These are phyloP conservation scores for Trichomonas tenax DNA, from an alignment of 208 protist genomes.

Conservation along the genomic window DNA sequence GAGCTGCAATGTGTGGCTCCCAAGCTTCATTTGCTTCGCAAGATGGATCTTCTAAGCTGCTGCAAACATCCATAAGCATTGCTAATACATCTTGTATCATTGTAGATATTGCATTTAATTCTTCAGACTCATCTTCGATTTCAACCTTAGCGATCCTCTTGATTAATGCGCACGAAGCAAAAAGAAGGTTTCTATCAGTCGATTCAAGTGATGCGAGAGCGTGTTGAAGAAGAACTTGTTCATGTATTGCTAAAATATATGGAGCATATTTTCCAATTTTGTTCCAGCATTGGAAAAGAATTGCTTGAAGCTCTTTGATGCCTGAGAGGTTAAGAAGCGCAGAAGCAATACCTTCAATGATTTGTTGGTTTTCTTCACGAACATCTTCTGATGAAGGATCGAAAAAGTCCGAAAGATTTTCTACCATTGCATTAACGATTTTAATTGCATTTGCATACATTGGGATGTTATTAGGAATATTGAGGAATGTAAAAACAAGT, in stretches of 20 bases:
- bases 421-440: not conserved
- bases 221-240: not conserved
- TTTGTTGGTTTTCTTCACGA: not conserved
- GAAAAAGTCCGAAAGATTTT: not conserved
- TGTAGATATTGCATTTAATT: not conserved
- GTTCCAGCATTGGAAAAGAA: not conserved
- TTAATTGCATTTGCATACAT: not conserved
- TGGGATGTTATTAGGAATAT: not conserved
- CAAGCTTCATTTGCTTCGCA: not conserved
- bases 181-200: not conserved
- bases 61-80: not conserved
- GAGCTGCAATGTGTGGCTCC: not conserved
- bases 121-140: not conserved
- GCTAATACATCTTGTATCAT: not conserved
- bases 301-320: not conserved
- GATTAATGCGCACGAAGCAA: not conserved
- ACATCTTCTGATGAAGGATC: not conserved
- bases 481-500: not conserved
- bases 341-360: not conserved
- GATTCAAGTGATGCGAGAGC: not conserved
- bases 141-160: not conserved
- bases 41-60: not conserved
- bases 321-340: not conserved
- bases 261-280: not conserved
- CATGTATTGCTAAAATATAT: not conserved